Conservation (phyloP, 768 basidiomycete species). For the Termitomyces heimii region DNA sequence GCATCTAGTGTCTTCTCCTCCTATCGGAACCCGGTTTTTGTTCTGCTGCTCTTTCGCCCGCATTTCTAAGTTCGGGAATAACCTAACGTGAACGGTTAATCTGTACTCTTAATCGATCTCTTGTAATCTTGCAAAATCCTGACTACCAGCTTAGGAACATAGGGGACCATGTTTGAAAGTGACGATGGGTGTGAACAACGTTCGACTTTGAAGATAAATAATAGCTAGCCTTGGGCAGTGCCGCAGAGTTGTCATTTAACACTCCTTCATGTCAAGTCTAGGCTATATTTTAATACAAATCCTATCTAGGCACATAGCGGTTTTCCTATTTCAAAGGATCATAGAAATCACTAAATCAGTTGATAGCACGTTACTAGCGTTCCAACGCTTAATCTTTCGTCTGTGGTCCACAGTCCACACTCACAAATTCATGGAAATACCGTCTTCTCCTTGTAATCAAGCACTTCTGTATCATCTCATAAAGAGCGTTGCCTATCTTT, state of each 20-base stretch:
- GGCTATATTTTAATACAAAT: conserved; percentile 28
- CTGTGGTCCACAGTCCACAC: not conserved
- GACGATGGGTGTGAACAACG: conserved; percentile 43
- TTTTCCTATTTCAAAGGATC: conserved; percentile 45
- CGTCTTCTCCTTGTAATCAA: conserved; percentile 46
- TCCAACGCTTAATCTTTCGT: not conserved
- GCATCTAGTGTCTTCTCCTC: conserved; percentile 43
- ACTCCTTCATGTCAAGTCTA: conserved; percentile 32
- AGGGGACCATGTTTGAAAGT: conserved; percentile 39
- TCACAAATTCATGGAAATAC: conserved; percentile 44
- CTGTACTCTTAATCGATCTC: conserved; percentile 35
- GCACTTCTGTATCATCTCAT: conserved; percentile 39
- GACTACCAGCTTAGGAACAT: conserved; percentile 39
- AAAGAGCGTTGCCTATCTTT: conserved; percentile 38
- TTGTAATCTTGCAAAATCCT: conserved; percentile 37
- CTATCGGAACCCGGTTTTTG: conserved; percentile 40
- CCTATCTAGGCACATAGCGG: conserved; percentile 38
- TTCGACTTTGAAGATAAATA: conserved; percentile 51
- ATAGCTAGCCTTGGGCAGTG: conserved; percentile 41
- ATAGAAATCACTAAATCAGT: conserved; percentile 49
- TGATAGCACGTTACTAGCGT: conserved; percentile 36
- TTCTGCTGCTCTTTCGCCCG: conserved; percentile 47
- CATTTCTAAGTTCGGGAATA: conserved; percentile 36
- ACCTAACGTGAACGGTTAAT: conserved; percentile 28
- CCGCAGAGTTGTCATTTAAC: conserved; percentile 54